Conservation (phyloP, 2,329 filamentous ascomycete genomes). For the Passalora sequoiae region DNA sequence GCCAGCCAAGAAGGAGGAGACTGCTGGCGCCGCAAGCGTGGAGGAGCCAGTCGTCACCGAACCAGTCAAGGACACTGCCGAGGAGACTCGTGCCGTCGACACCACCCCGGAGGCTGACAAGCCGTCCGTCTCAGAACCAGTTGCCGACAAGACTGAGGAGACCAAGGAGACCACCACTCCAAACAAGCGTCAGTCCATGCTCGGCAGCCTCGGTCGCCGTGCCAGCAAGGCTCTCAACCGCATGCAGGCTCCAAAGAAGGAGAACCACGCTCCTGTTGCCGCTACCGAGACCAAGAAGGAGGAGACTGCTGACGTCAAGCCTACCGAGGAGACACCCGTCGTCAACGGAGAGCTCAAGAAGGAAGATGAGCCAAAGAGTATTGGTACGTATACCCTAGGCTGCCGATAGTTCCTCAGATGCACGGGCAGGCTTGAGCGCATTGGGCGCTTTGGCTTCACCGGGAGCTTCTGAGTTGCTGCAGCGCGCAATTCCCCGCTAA, state of each 20-base stretch:
- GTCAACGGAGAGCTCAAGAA: conserved; percentile 23
- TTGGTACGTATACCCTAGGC: conserved; percentile 13
- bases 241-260: conserved; percentile 31
- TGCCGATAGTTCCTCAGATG: no score
- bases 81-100: conserved; percentile 26
- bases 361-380: conserved; percentile 23
- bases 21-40: conserved; percentile 26
- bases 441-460: no score
- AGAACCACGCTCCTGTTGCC: conserved; percentile 19
- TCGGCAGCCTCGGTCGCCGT: conserved; percentile 32
- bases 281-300: conserved; percentile 20
- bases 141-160: conserved; percentile 22
- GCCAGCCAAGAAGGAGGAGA: conserved; percentile 31
- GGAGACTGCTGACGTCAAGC: conserved; percentile 24
- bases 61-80: conserved; percentile 23
- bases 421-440: no score
- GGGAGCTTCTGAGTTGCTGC: no score
- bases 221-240: conserved; percentile 33
- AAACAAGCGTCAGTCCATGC: conserved; percentile 32
- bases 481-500: no score
- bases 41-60: conserved; percentile 26
- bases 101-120: conserved; percentile 29
- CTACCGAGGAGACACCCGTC: conserved; percentile 20
- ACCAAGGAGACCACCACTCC: conserved; percentile 19
- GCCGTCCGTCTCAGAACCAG: conserved; percentile 23